These are phyloP conservation scores for Aschersonia sp. DNA, from an alignment of 2,329 filamentous ascomycete species.

Conservation along the genomic window DNA sequence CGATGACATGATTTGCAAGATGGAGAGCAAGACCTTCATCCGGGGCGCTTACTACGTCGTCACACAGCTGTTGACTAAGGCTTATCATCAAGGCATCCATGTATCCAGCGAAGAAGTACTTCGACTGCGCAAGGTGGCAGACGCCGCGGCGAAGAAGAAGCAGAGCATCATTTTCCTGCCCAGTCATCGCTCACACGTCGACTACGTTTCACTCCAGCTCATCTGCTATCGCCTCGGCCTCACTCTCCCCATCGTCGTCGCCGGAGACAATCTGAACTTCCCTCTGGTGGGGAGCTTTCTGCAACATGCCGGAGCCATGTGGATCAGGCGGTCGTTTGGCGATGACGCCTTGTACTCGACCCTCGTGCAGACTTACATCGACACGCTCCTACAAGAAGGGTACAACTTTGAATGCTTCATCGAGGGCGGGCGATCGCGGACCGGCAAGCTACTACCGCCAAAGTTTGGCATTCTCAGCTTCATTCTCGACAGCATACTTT, in stretches of 20 bases:
- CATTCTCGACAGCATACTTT: slow-evolving; percentile 77
- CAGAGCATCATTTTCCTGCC: slow-evolving; percentile 94
- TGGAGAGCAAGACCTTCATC: slow-evolving; percentile 90
- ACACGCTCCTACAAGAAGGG: slow-evolving; percentile 77
- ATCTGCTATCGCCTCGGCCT: slow-evolving; percentile 92
- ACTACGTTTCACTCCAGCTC: slow-evolving; percentile 88
- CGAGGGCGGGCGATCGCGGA: slow-evolving; percentile 83
- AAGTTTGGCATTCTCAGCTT: slow-evolving; percentile 95
- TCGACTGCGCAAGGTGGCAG: slow-evolving; percentile 65
- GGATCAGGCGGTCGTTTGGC: slow-evolving; percentile 83
- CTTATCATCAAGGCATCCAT: slow-evolving; percentile 95
- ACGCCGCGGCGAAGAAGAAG: slow-evolving; percentile 70
- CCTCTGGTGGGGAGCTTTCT: slow-evolving; percentile 80
- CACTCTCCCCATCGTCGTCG: slow-evolving; percentile 78
- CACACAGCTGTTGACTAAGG: slow-evolving; percentile 78
- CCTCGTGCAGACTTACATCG: slow-evolving; percentile 92
- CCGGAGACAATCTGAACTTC: slow-evolving; percentile 93
- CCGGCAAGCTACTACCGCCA: slow-evolving; percentile 82
- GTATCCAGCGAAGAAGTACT: slow-evolving; percentile 90
- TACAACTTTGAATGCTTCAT: slow-evolving; percentile 98
- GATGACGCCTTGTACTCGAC: slow-evolving; percentile 83
- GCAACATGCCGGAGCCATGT: slow-evolving; percentile 95
- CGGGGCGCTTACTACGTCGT: slow-evolving; percentile 78
- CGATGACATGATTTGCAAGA: slow-evolving; percentile 97
- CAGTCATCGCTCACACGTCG: slow-evolving; percentile 87